Percentiles rank a stretch among this genome's conserved stretches.
These are phyloP conservation scores for Vicia faba DNA, from an alignment of 306 rosid genomes.

Conservation along the genomic window DNA sequence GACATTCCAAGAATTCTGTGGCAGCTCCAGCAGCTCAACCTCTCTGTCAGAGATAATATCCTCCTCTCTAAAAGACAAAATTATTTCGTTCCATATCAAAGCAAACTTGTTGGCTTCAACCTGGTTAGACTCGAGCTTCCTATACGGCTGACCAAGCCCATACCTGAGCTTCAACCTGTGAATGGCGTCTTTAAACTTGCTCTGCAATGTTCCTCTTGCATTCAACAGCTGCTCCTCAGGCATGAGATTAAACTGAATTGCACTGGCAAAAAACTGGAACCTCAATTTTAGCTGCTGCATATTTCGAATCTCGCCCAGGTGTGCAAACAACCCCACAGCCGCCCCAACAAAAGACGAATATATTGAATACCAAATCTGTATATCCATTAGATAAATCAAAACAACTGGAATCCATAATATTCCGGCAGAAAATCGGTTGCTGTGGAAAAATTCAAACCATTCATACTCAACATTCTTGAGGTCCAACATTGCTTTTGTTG, in stretches of 20 bases:
- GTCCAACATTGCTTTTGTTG: conserved; percentile 60
- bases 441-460: conserved; percentile 64
- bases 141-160: conserved; percentile 90
- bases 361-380: conserved; percentile 92
- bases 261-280: conserved; percentile 97
- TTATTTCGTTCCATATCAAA: conserved; percentile 93
- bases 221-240: conserved; percentile 89
- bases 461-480: conserved; percentile 51
- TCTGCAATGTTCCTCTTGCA: conserved; percentile 74
- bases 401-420: conserved; percentile 89
- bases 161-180: conserved; percentile 91
- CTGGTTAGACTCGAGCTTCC: conserved; percentile 87
- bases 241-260: conserved; percentile 95
- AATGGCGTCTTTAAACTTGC: conserved; percentile 83
- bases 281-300: conserved; percentile 82
- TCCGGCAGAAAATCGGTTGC: conserved; percentile 69
- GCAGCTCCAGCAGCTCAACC: conserved; percentile 84
- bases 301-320: conserved; percentile 95
- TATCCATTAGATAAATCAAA: conserved; percentile 86
- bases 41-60: conserved; percentile 88
- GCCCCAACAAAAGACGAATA: conserved; percentile 91
- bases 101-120: conserved; percentile 91
- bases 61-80: conserved; percentile 88
- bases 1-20: conserved; percentile 86
- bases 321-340: conserved; percentile 76